phyloP scores from a whole-genome alignment of 371 early-diverging fungal species.

The Mortierella sp. region DNA sequence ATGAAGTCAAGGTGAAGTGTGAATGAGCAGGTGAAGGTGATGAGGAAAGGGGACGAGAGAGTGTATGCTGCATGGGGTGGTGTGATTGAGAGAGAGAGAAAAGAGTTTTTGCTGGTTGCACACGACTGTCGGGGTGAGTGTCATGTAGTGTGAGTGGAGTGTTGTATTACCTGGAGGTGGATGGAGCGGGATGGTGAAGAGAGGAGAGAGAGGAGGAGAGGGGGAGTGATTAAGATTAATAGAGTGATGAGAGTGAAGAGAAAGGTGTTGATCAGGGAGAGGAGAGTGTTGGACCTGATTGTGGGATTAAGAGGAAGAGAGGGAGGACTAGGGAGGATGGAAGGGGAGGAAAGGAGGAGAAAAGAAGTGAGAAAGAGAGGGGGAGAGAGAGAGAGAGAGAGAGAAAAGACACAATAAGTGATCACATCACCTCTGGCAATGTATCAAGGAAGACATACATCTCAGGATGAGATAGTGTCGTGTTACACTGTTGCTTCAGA shows the following conservation, averaged over 20 bases:
- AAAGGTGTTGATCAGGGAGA: not conserved
- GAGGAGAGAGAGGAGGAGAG: not conserved
- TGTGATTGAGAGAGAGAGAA: not conserved
- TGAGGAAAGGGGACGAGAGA: too few relatives aligned
- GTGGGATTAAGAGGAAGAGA: not conserved
- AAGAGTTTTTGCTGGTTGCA: too few relatives aligned
- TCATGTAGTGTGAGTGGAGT: not conserved
- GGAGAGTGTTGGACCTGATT: not conserved
- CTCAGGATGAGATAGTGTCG: not conserved
- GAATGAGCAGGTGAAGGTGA: not conserved
- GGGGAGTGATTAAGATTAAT: not conserved
- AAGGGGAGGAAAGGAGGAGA: not conserved
- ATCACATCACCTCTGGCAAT: not conserved
- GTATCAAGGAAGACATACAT: not conserved
- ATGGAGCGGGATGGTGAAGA: not conserved
- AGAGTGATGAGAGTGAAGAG: not conserved
- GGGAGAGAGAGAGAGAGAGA: not conserved
- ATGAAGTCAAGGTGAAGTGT: too few relatives aligned
- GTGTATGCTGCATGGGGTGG: not conserved
- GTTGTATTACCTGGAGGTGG: not conserved
- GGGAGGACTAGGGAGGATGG: not conserved
- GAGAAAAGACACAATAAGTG: not conserved
- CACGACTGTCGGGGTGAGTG: too few relatives aligned
- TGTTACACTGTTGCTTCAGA: not conserved
- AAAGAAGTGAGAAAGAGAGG: slow-evolving; percentile 11